phyloP scores from a whole-genome alignment of 164 flowering plant species.

The Platanus orientalis region DNA sequence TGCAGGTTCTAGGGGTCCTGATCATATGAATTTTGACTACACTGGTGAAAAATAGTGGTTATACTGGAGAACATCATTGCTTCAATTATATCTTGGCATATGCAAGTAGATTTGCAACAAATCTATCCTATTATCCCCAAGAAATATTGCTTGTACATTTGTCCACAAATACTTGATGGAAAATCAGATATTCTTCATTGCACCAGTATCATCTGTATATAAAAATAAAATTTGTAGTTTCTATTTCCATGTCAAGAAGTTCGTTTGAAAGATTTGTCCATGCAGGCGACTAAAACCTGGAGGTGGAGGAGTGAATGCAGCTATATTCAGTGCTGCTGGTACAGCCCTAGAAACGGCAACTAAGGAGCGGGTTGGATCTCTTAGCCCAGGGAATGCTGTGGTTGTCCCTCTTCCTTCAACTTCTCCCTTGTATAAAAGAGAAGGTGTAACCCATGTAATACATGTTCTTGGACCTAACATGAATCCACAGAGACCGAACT shows the following conservation, averaged over 20 bases:
- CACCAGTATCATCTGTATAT: too few species aligned
- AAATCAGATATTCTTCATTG: too few species aligned
- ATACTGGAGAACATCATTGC: too few species aligned
- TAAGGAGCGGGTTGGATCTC: constrained; percentile 57
- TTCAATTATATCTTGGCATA: too few species aligned
- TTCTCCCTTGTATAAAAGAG: constrained; percentile 61
- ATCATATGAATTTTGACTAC: too few species aligned
- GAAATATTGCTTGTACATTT: too few species aligned
- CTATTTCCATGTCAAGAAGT: neutral
- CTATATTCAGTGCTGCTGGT: constrained; percentile 89
- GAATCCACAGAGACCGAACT: constrained; percentile 88
- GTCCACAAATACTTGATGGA: too few species aligned
- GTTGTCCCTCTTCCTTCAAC: constrained; percentile 70
- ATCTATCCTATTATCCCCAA: too few species aligned
- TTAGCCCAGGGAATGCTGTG: constrained; percentile 68
- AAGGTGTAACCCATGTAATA: constrained; percentile 94
- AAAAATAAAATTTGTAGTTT: neutral
- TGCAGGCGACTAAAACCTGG: constrained; percentile 92
- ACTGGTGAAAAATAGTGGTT: too few species aligned
- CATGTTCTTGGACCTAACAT: constrained; percentile 98
- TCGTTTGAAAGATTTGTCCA: constrained; percentile 3
- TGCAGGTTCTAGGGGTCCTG: too few species aligned
- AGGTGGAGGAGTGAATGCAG: constrained; percentile 97
- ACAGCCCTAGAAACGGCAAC: constrained; percentile 69
- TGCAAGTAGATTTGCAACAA: too few species aligned